Conservation (phyloP, 1,284 basidiomycete species). For the Neonothopanus nambi region DNA sequence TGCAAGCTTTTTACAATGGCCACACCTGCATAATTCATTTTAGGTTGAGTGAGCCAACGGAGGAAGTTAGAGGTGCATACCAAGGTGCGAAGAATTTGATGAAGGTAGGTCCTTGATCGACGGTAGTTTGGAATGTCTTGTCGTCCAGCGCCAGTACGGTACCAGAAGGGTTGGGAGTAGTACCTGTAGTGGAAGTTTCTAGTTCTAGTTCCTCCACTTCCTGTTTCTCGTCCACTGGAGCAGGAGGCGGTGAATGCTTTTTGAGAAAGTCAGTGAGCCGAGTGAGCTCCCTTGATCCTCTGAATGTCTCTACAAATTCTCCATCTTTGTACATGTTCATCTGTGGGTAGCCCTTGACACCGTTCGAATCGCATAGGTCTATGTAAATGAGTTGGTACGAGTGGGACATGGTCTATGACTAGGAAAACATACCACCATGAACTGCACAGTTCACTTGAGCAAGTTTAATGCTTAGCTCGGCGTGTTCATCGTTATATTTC, state of each 20-base stretch:
- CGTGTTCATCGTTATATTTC: constrained; percentile 43
- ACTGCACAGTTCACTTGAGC: constrained; percentile 87
- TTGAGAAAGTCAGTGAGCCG: constrained; percentile 48
- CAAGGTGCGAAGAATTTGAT: constrained; percentile 93
- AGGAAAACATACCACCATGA: constrained; percentile 66
- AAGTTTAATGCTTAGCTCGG: constrained; percentile 60
- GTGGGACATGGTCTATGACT: not conserved
- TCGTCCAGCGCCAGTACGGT: constrained; percentile 56
- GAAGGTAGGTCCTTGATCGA: constrained; percentile 68
- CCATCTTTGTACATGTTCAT: constrained; percentile 78
- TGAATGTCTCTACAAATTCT: constrained; percentile 58
- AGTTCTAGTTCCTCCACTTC: constrained; percentile 15
- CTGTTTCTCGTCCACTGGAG: not conserved
- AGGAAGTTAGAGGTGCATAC: constrained; percentile 36
- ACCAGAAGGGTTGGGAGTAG: constrained; percentile 57
- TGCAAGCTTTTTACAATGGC: constrained; percentile 89
- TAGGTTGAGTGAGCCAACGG: not conserved
- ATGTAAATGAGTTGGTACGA: constrained; percentile 1
- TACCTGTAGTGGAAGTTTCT: constrained; percentile 16
- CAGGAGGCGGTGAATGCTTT: constrained; percentile 7
- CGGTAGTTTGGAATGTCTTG: constrained; percentile 48
- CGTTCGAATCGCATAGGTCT: constrained; percentile 81
- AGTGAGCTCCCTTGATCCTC: constrained; percentile 50
- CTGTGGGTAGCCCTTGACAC: constrained; percentile 77
- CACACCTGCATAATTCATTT: constrained; percentile 53